Evolutionary conservation across 108 stramenopile genomes (phyloP).

Genomic region (Nitzschia sp.): DNA sequence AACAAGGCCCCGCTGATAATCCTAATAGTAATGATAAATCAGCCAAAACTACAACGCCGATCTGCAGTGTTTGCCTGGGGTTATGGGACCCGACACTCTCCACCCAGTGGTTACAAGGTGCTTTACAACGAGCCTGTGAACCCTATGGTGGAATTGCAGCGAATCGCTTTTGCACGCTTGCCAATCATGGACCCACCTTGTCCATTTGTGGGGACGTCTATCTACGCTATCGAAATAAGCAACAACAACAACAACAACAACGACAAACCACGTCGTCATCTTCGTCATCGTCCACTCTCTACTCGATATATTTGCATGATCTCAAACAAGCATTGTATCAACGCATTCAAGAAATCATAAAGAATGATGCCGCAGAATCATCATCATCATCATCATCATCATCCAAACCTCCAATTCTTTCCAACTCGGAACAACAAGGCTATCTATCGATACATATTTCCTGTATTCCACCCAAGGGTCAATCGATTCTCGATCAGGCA

Average conservation of each 20-base stretch:
- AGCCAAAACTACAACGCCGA: neutral
- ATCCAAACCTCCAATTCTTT: neutral
- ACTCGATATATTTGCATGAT: constrained; percentile 26
- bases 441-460: constrained; percentile 57
- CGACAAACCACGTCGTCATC: neutral
- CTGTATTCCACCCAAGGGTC: constrained; percentile 32
- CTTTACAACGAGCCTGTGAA: constrained; percentile 26
- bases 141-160: constrained; percentile 31
- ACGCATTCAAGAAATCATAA: constrained; percentile 9
- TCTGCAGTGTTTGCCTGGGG: constrained; percentile 24
- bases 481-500: neutral
- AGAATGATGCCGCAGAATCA: neutral
- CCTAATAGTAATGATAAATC: neutral
- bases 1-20: neutral
- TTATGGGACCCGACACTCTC: constrained; percentile 15
- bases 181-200: constrained; percentile 22
- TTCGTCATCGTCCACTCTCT: neutral
- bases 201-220: constrained; percentile 41
- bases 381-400: neutral
- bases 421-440: constrained; percentile 63
- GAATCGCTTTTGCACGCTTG: constrained; percentile 26
- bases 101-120: neutral
- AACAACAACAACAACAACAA: neutral
- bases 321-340: constrained; percentile 35
- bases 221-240: constrained; percentile 16